These are phyloP conservation scores for Wickerhamiella azyma DNA, from an alignment of 805 yeast species.

Conservation along the genomic window DNA sequence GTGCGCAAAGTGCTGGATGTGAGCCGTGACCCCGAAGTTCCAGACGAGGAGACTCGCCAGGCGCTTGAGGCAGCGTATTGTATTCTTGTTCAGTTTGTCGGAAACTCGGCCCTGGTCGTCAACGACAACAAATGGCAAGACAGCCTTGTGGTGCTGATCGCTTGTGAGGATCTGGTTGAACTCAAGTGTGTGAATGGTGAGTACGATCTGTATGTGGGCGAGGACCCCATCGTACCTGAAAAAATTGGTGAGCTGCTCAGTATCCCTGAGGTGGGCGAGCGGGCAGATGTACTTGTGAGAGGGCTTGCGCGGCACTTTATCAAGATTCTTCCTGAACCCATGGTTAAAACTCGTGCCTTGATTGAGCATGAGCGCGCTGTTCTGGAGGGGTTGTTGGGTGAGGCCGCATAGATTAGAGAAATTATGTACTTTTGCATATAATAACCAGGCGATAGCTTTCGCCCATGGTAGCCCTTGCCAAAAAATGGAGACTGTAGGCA, in stretches of 20 bases:
- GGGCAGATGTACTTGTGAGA: constrained; percentile 3
- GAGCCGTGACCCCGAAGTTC: constrained; percentile 10
- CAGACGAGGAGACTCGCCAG: constrained; percentile 11
- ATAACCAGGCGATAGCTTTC: too few relatives aligned
- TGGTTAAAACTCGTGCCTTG: background rate
- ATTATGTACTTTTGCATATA: too few relatives aligned
- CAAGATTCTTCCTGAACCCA: background rate
- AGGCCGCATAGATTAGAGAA: too few relatives aligned
- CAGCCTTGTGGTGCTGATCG: constrained; percentile 18
- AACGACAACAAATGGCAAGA: constrained; percentile 14
- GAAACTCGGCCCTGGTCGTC: constrained; percentile 12
- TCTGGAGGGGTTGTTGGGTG: background rate
- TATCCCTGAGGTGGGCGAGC: constrained; percentile 3
- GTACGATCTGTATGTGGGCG: constrained; percentile 15
- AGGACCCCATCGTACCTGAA: constrained; percentile 16
- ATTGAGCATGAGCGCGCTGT: constrained; percentile 1
- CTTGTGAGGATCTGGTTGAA: constrained; percentile 16
- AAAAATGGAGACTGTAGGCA: too few relatives aligned
- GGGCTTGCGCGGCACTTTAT: background rate
- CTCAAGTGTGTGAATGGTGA: constrained; percentile 13
- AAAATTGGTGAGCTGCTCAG: constrained; percentile 9
- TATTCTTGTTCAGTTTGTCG: constrained; percentile 17
- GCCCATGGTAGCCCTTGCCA: too few relatives aligned
- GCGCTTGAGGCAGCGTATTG: constrained; percentile 17
- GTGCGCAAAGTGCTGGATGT: constrained; percentile 16